Base-by-base conservation (phyloP, 2,329 filamentous ascomycete species). In the Daldinia sp. region DNA sequence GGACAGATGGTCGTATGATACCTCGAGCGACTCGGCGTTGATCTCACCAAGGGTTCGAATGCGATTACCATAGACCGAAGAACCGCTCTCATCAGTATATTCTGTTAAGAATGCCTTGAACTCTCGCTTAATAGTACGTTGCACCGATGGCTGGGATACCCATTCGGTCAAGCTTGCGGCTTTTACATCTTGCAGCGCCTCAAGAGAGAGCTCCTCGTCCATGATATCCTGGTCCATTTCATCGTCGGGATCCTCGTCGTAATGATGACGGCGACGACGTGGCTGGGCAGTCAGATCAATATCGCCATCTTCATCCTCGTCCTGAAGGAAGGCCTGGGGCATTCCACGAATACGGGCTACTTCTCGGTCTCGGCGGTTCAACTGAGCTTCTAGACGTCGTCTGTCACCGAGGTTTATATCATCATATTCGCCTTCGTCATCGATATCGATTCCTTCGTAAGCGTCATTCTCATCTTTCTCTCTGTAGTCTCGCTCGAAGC, bases 61-160 rank as follows among this genome's bases (percentile, higher is more conserved):
- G 63, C 94, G 92, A 74, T 93, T 94, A 60, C 96, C 96, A 79
- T 99, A 99, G 57, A 99, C 94, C 0, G 96, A 99, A 4, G 89
- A 91, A 61, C 94, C 94, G 71, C 91, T 90, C 60, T 94, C 90
- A 76, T 99, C 96, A 5, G 91, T 97, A 79, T 97, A 98, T 75
- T 98, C 95, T 10, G 96, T 98, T 75, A 99, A 84, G 84, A 99
- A 99, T 2, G 93, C 92, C 80, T 97, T 97, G 88, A 99, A 99
- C 81, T 99, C 96, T 76, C 95, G 89, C 78, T 94, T 94, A 80
- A 99, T 96, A 1, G 94, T 97, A 74, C 93, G 89, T 81, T 97
- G 93, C 12, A 99, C 96, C 13, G 93, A 89, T 2, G 93, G 93
- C 74, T 94, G 91, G 13, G 93, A 90, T 46, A 99, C 92, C 97